A percentile compares a stretch with the other conserved stretches of the same genome.
Evolutionary conservation across 805 yeast species (phyloP).

Genomic region (Saccharomycopsis sp.): DNA sequence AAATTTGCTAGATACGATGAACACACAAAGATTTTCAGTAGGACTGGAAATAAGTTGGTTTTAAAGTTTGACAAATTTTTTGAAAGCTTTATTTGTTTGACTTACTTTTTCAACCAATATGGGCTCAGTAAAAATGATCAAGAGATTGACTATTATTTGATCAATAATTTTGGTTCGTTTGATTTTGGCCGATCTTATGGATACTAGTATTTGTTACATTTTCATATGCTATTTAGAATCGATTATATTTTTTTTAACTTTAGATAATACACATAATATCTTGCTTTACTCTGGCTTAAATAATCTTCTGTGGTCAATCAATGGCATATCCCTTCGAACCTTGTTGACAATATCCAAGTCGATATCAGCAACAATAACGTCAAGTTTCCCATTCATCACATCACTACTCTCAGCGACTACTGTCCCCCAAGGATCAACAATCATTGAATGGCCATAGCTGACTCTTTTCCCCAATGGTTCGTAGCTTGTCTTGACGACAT

Average conservation of each 20-base stretch:
- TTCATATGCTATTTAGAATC: no score
- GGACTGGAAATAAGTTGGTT: slow-evolving; percentile 26
- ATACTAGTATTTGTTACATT: no score
- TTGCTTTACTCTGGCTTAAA: no score
- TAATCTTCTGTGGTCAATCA: slow-evolving; percentile 68
- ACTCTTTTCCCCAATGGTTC: slow-evolving; percentile 38
- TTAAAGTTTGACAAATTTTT: slow-evolving; percentile 77
- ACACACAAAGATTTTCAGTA: slow-evolving; percentile 18
- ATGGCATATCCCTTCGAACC: slow-evolving; percentile 67
- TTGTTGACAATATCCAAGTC: slow-evolving; percentile 43
- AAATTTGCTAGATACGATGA: slow-evolving; percentile 39
- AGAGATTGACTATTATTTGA: slow-evolving; percentile 6
- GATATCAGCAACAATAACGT: slow-evolving; percentile 59
- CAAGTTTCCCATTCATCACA: slow-evolving; percentile 33
- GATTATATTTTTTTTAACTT: no score
- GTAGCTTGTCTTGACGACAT: slow-evolving; percentile 24
- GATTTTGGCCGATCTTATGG: not conserved
- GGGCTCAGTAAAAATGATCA: not conserved
- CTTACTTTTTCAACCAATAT: slow-evolving; percentile 19
- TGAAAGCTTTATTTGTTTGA: slow-evolving; percentile 65
- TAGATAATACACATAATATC: no score
- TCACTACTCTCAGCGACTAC: slow-evolving; percentile 55
- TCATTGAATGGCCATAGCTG: slow-evolving; percentile 81
- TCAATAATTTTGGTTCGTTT: slow-evolving; percentile 4
- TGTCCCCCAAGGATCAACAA: slow-evolving; percentile 91